A percentile compares a stretch with the other conserved stretches of the same genome.
These are phyloP conservation scores for Botrytis byssoidea DNA, from an alignment of 2,329 filamentous ascomycete species.

Conservation along the genomic window DNA sequence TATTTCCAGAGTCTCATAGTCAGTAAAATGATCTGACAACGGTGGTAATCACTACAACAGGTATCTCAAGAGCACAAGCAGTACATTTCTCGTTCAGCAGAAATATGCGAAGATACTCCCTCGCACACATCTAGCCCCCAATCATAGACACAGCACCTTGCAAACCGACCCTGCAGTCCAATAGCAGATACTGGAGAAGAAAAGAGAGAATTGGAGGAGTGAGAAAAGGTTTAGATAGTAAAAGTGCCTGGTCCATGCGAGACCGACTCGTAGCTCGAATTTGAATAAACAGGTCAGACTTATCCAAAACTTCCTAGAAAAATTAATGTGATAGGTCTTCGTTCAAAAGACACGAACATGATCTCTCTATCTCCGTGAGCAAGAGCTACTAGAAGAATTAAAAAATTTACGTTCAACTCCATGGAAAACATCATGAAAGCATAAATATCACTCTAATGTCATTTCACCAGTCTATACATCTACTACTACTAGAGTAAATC, in stretches of 20 bases:
- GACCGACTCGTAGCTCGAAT: neutral
- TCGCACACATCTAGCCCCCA: neutral
- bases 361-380: too few species aligned
- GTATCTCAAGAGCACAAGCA: neutral
- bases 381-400: too few species aligned
- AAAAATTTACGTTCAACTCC: neutral
- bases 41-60: neutral
- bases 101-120: neutral
- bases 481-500: neutral
- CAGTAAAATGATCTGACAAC: rapidly evolving
- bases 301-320: too few species aligned
- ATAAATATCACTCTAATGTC: too few species aligned
- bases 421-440: neutral
- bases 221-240: neutral
- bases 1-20: too few species aligned
- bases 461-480: neutral
- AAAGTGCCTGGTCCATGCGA: neutral
- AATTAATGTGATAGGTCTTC: neutral
- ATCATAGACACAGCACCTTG: neutral
- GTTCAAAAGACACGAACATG: neutral
- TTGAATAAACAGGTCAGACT: neutral
- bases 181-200: neutral
- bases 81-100: neutral
- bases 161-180: rapidly evolving
- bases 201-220: neutral